Base-by-base conservation (phyloP, 805 yeast genomes). In the Lipomyces anomalus region DNA sequence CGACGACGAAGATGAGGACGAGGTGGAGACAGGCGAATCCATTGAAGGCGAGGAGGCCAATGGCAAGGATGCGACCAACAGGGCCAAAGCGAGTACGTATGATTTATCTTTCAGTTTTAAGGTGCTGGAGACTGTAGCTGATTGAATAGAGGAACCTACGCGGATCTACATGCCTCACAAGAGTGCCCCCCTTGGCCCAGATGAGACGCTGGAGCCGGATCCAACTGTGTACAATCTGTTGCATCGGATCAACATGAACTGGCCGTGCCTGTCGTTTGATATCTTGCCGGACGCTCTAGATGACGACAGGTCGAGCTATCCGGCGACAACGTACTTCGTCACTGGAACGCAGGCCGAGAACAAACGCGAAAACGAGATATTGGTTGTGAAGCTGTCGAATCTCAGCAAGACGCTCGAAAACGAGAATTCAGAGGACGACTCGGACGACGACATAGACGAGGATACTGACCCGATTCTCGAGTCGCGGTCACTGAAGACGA, bases 251-350 rank as follows among this genome's bases (percentile, higher is more conserved):
- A 85, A 85, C 64, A 70, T 90, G 66, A 94, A 95, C 58, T 92
- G 97, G 97, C 97, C 98, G 9, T 88, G 97, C 68, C 69, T 92
- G 62, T 87, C 97, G 2, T 72, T 92, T 49, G 97, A 90, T 61
- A 69, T 92, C 18, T 68, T 92, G 43, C 95, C 95, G 4, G 98
- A 92, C 63, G 70, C 72, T 42, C 71, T 85, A 48, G 98, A 98
- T 7, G 71, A 76, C 41, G 97, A 88, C 65, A 82, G 98, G 70
- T 78, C 95, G 67, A 74, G 75, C 36, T 92, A 79, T 60, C 98
- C 98, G 3, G 95, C 94, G 35, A 74, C 92, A 1, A 70, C 88
- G 59, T 84, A 85, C 61, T 65, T 89, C 46, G 79, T 94, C 9
- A 84, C 97, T 1, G 97, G 96, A 4, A 87, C 97, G 0, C 98